These are phyloP conservation scores for Xerocomellus chrysenteron DNA, from an alignment of 768 basidiomycete genomes.

Conservation along the genomic window DNA sequence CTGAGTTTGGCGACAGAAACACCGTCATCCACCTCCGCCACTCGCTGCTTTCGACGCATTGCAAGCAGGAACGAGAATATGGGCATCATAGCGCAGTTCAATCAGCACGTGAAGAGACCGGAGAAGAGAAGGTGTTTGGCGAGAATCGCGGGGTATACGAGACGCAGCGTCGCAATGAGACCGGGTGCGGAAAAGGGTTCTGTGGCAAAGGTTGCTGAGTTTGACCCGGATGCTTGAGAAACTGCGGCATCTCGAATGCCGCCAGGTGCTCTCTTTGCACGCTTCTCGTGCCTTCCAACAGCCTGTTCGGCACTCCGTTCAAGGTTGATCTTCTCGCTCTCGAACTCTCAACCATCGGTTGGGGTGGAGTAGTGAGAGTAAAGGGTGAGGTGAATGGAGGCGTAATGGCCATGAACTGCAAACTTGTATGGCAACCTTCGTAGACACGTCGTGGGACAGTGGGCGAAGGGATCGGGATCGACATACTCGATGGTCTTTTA, in stretches of 20 bases:
- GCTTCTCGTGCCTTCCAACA: conserved; percentile 34
- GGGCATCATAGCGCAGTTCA: conserved; percentile 84
- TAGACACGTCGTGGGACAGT: conserved; percentile 31
- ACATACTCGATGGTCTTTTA: conserved; percentile 32
- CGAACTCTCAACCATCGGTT: conserved; percentile 38
- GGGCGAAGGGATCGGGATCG: conserved; percentile 38
- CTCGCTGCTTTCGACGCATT: too few species aligned
- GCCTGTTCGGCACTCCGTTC: conserved; percentile 41
- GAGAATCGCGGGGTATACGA: conserved; percentile 70
- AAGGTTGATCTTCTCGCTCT: conserved; percentile 45
- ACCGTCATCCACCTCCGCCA: too few species aligned
- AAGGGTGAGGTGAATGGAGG: conserved; percentile 38
- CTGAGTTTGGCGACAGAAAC: too few species aligned
- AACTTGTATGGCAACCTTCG: conserved; percentile 40
- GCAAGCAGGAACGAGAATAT: conserved; percentile 89
- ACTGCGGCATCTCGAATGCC: not conserved
- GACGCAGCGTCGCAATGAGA: conserved; percentile 44
- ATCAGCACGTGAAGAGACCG: conserved; percentile 67
- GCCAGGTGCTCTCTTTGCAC: conserved; percentile 11
- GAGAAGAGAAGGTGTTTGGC: conserved; percentile 66
- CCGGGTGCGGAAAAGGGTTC: conserved; percentile 13
- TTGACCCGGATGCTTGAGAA: conserved; percentile 8
- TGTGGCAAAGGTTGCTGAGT: not conserved
- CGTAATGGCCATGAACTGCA: conserved; percentile 66
- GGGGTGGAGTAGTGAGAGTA: not conserved